Base-by-base conservation (phyloP, 192 early-diverging fungal genomes). In the Coemansia sp. region DNA sequence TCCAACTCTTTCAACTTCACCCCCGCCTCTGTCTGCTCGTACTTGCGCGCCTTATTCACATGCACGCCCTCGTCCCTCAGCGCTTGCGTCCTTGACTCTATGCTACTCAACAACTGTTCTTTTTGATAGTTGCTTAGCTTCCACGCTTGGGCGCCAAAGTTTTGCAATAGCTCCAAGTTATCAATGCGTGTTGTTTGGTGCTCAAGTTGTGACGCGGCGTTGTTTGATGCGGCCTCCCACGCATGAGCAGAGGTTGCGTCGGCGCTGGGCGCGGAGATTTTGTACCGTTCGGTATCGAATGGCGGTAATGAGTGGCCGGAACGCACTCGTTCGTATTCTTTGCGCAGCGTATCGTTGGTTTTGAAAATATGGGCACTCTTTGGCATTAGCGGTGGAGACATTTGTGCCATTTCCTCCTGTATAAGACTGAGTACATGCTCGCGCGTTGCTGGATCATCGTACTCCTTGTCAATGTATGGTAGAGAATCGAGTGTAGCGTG, bases 391-490 rank as follows among this genome's bases (percentile, higher is more conserved):
- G 77, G 77, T 45, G 71, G 72, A 6, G 77, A 51, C 57, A 79
- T 61, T 17, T 62, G 57, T 0, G 47, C 57, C 77, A 79, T 79
- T 49, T 82, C 79, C 3, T 69, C 60, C 45, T 82, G 66, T 22
- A 82, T 66, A 47, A 75, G 54, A 17, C 35, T 49, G 7, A 69
- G 47, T 0, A 82, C 73, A 19, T 37, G 62, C 21, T 67, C 62
- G 27, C 73, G 68, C 25, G 50, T 35, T 3, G 24, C 29, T 11
- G 73, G 69, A 12, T 81, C 73, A 24, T 74, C 72, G 38, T 81
- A 81, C 10, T 81, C 78, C 59, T 72, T 75, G 66, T 81, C 78
- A 12, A 81, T 75, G 37, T 81, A 81, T 25, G 78, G 78, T 14
- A 81, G 70, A 43, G 78, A 74, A 25, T 70, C 62, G 0, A 70